Conservation (phyloP, 2,329 filamentous ascomycete species). For the Xylaria digitata region DNA sequence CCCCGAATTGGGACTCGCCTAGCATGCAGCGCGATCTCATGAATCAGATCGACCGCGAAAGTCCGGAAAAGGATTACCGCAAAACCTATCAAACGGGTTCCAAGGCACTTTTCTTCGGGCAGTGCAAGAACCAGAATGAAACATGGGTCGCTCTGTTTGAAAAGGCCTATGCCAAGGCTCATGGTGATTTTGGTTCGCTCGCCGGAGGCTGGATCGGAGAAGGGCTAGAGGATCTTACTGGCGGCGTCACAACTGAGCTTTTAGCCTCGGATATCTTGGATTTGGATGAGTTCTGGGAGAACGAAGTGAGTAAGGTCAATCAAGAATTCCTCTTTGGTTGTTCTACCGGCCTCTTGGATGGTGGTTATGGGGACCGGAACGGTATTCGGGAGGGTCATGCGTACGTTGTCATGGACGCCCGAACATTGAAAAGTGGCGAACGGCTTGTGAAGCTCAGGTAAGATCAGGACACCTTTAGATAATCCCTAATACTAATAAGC, state of each 20-base stretch:
- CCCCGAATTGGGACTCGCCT: constrained; percentile 83
- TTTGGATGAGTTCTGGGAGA: constrained; percentile 83
- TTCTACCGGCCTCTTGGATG: constrained; percentile 71
- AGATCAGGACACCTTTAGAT: constrained; percentile 13
- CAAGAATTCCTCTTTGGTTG: constrained; percentile 83
- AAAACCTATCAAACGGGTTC: constrained; percentile 80
- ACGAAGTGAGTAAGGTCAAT: constrained; percentile 84
- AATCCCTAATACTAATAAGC: constrained; percentile 30
- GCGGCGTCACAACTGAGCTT: constrained; percentile 76
- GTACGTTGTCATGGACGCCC: constrained; percentile 70
- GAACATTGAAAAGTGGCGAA: constrained; percentile 62
- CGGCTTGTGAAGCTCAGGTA: constrained; percentile 66
- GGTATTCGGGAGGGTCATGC: constrained; percentile 70
- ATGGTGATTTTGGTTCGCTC: constrained; percentile 79
- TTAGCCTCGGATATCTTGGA: constrained; percentile 78
- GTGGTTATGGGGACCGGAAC: constrained; percentile 69
- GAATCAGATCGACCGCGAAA: constrained; percentile 78
- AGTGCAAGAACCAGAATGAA: constrained; percentile 80
- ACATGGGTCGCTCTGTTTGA: constrained; percentile 85
- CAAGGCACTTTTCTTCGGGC: constrained; percentile 81
- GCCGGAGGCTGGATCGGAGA: constrained; percentile 77
- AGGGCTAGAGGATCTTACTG: constrained; percentile 69
- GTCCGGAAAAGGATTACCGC: constrained; percentile 77
- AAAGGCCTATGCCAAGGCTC: constrained; percentile 86
- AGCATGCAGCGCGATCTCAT: constrained; percentile 79